Evolutionary conservation across 169 alveolate species (phyloP), one percentile per base, ranked within the genome.

Genomic region (Toxoplasma gondii): DNA sequence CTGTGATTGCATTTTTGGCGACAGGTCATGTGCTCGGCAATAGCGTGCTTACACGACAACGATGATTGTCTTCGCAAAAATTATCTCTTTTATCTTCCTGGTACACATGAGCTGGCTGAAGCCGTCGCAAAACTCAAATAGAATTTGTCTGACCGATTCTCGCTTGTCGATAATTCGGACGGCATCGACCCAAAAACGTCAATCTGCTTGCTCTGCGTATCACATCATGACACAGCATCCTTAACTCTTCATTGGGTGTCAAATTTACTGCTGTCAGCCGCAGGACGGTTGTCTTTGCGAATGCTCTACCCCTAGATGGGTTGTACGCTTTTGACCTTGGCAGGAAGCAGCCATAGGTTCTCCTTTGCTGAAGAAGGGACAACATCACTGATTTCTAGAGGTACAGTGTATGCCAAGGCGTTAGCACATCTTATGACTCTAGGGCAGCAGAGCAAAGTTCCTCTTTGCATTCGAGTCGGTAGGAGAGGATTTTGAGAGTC

Each of bases 21-120:
- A 12, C 7, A 22, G 19, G 45, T 31, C 83, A 39, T 22, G 49
- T 31, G 45, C 24, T 16, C 10, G 24, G 4, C 36, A n/a, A 17
- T n/a, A 34, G 22, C 27, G 22, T 34, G 29, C 82, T 38, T 86
- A 93, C 95, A 93, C 95, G 39, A 87, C 91, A 64, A 93, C 93
- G 54, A 88, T 91, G 44, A 91, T 39, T 4, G 88, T 43, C 29
- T 67, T 88, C n/a, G 95, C 95, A 64, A 93, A 93, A 38, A 93
- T 86, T n/a, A 93, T 84, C 70, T 93, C 95, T 54, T 93, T 93
- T 45, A 93, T 93, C 39, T 93, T 93, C 67, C 95, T 93, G 95
- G 34, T 4, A 44, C 39, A 17, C 39, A 41, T 53, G 44, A 31
- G n/a, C 10, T 44, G 43, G n/a, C 36, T 34, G 81, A 44, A 0